Conservation (phyloP, 257 asterid genomes). For the Anisodus acutangulus region DNA sequence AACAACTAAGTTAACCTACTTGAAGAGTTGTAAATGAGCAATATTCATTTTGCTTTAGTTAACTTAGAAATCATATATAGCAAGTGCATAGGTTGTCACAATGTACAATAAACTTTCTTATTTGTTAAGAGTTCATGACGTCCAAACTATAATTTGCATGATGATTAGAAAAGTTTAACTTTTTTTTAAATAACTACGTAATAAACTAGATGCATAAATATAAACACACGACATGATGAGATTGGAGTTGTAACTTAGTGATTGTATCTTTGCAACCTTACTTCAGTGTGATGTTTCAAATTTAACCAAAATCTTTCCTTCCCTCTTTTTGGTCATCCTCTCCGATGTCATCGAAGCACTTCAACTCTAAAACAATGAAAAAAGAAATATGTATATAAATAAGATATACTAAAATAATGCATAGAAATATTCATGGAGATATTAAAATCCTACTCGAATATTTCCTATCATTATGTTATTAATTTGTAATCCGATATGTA, state of each 20-base stretch:
- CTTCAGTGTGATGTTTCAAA: not conserved
- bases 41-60: too few species aligned
- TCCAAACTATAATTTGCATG: not conserved
- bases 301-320: not conserved
- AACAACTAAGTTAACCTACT: too few species aligned
- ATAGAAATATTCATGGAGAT: not conserved
- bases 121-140: not conserved
- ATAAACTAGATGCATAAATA: not conserved
- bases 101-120: not conserved
- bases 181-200: not conserved
- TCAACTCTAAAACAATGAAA: too few species aligned
- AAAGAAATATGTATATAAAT: not conserved
- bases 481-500: not conserved
- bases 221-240: too few species aligned
- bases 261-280: not conserved
- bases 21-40: too few species aligned
- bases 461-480: not conserved
- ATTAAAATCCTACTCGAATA: not conserved
- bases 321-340: not conserved
- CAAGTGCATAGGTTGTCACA: not conserved
- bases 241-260: too few species aligned
- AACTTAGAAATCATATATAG: not conserved
- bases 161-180: not conserved
- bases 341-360: not conserved
- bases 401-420: not conserved